Evolutionary conservation across 2,329 filamentous ascomycete genomes (phyloP).

Genomic region (Penicillium digitatum): DNA sequence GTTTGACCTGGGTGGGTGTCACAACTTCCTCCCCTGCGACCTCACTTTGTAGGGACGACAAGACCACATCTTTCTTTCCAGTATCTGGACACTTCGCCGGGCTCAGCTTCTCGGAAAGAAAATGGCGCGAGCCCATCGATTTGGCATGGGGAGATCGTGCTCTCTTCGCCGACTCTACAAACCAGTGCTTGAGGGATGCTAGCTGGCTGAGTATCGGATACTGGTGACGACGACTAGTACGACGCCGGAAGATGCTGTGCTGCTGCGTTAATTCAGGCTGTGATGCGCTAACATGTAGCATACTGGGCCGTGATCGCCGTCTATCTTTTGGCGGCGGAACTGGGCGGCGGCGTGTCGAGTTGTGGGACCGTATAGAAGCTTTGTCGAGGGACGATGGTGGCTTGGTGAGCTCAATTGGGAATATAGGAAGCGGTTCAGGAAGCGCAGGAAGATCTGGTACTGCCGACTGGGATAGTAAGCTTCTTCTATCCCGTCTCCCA

Average conservation of each 20-base stretch:
- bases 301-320: conserved; percentile 73
- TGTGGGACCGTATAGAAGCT: conserved; percentile 64
- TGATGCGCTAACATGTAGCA: conserved; percentile 75
- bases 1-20: conserved; percentile 40
- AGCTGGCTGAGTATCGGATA: conserved; percentile 64
- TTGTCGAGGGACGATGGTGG: conserved; percentile 69
- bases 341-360: conserved; percentile 72
- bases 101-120: conserved; percentile 38
- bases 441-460: conserved; percentile 73
- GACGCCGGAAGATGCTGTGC: conserved; percentile 54
- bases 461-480: conserved; percentile 59
- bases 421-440: conserved; percentile 54
- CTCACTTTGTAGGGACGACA: conserved; percentile 22
- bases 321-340: conserved; percentile 84
- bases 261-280: conserved; percentile 59
- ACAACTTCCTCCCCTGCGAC: conserved; percentile 25
- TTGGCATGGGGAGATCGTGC: conserved; percentile 54
- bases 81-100: conserved; percentile 39
- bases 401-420: conserved; percentile 36
- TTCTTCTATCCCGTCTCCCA: conserved; percentile 73
- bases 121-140: conserved; percentile 35
- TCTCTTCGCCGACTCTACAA: conserved; percentile 63
- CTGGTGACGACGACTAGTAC: conserved; percentile 55
- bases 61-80: conserved; percentile 26
- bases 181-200: conserved; percentile 66